These are phyloP conservation scores for Brassica juncea DNA, from an alignment of 345 rosid genomes.

Conservation along the genomic window DNA sequence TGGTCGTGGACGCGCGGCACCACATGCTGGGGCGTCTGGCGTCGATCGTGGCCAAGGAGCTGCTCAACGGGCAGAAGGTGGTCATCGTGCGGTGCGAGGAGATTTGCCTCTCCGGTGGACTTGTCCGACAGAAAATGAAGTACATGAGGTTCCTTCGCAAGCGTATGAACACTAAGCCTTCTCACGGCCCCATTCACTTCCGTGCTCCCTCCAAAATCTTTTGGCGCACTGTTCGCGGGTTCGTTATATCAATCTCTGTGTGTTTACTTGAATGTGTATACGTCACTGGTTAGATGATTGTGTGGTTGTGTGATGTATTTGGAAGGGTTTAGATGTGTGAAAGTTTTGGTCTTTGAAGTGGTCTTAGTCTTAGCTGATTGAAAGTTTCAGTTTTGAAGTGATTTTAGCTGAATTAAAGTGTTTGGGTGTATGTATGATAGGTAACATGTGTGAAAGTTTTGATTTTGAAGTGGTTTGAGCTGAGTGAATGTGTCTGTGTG, in stretches of 20 bases:
- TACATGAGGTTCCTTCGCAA: conserved; percentile 77
- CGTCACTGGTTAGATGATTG: neutral
- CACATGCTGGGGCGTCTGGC: conserved; percentile 80
- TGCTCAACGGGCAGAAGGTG: conserved; percentile 74
- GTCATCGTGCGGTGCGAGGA: conserved; percentile 77
- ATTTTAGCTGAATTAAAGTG: neutral
- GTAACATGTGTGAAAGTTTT: neutral
- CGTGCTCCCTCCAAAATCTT: conserved; percentile 71
- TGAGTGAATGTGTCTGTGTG: neutral
- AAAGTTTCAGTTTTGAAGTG: neutral
- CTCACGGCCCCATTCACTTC: conserved; percentile 87
- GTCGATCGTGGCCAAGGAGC: conserved; percentile 74
- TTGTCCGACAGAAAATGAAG: conserved; percentile 90
- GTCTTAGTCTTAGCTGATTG: neutral
- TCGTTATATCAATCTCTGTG: neutral
- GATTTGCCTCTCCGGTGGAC: conserved; percentile 76
- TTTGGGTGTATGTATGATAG: neutral
- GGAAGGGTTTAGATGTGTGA: neutral
- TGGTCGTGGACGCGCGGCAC: conserved; percentile 80
- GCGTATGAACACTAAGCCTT: conserved; percentile 90
- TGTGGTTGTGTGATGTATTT: neutral
- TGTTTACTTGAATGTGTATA: neutral
- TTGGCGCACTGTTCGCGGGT: conserved; percentile 84
- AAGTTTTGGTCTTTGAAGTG: neutral
- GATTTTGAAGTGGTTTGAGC: neutral